Evolutionary conservation across 306 rosid species (phyloP), one percentile per base, ranked within the genome.

Genomic region (Neltuma alba): DNA sequence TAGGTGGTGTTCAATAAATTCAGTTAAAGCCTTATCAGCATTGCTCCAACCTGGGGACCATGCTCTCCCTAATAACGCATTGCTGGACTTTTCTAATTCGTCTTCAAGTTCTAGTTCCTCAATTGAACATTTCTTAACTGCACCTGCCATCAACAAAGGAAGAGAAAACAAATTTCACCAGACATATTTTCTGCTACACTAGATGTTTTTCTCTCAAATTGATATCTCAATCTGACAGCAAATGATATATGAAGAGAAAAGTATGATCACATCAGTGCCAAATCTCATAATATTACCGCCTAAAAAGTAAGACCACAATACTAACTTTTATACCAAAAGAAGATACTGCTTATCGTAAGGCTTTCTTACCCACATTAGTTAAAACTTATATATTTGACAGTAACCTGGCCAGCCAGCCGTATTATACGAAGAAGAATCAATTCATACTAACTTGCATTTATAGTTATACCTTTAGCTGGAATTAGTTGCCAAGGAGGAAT

Each of bases 21-120:
- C 96, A 54, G 85, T 83, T 48, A 93, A 81, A 33, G 84, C 89
- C 77, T 87, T 91, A 78, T 95, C 93, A 15, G 88, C 98, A 71
- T 86, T 88, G 83, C 92, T 88, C 97, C 99, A 95, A 69, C 99
- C 97, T 0, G 99, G 99, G 20, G 95, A 87, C 99, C 99, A 95
- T 65, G 96, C 92, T 81, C 99, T 83, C 78, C 94, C 94, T 74
- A 95, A 79, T 61, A 95, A 83, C 18, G 97, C 99, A 65, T 95
- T 95, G 90, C 99, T 95, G 33, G 97, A 78, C 62, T 90, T 93
- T 80, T 95, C 97, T 20, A 77, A 81, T 72, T 90, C 98, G 34
- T 93, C 87, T 88, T 95, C 99, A 12, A 95, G 99, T 44, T 89
- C 93, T 70, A 95, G 85, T 63, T 90, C 94, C 71, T 85, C 91